Percentiles rank a stretch among this genome's conserved stretches.
Evolutionary conservation across 169 alveolate species (phyloP).

Genomic region (Amoebophrya sp.): DNA sequence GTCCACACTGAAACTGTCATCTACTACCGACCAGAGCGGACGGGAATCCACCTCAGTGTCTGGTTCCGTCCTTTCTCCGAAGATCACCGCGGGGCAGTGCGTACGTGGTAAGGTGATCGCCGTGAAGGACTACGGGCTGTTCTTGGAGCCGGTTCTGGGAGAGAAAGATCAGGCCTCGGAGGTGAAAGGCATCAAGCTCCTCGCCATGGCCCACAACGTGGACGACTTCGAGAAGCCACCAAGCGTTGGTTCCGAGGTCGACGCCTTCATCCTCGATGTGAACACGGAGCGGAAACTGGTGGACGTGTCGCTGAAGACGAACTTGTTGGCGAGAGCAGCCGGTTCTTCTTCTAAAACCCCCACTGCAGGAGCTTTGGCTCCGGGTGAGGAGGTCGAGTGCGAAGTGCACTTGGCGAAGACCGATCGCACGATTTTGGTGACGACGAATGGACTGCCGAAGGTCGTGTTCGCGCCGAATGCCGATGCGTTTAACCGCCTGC

Average conservation of each 20-base stretch:
- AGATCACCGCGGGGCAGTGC: background rate
- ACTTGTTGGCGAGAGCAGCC: background rate
- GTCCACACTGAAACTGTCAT: too few relatives aligned
- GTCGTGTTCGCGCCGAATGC: slow-evolving; percentile 1
- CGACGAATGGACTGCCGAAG: background rate
- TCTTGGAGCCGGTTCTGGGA: background rate
- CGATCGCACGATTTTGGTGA: background rate
- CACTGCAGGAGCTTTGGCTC: background rate
- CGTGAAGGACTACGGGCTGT: background rate
- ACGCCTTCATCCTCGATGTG: background rate
- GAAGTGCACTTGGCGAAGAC: slow-evolving; percentile 1
- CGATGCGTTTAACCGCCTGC: background rate
- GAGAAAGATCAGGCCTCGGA: background rate
- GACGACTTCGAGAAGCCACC: slow-evolving; percentile 18
- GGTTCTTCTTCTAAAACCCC: too few relatives aligned
- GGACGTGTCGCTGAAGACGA: background rate
- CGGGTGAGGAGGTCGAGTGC: background rate
- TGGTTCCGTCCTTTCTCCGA: background rate
- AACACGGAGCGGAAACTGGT: background rate
- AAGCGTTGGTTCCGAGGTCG: background rate
- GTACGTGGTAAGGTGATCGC: background rate
- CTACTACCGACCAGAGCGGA: background rate
- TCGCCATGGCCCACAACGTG: background rate
- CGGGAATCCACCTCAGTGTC: background rate
- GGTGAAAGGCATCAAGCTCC: background rate